Evolutionary conservation across 2,329 filamentous ascomycete genomes (phyloP).

Genomic region (Setomelanomma holmii): DNA sequence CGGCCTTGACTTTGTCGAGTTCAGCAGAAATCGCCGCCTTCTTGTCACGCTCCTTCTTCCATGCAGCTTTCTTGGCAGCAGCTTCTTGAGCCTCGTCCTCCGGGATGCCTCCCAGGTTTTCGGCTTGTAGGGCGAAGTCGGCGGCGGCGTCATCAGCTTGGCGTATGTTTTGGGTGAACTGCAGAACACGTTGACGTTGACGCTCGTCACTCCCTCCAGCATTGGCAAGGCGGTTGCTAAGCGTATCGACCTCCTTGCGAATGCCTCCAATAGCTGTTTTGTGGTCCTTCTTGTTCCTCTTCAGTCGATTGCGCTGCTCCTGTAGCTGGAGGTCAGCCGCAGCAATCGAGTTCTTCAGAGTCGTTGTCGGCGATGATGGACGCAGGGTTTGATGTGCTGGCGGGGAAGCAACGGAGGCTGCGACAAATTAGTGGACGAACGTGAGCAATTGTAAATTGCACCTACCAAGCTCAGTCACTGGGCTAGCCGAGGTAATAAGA

Average conservation of each 20-base stretch:
- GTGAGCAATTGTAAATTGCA: not conserved
- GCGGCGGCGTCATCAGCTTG: conserved; percentile 70
- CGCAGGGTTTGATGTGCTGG: conserved; percentile 69
- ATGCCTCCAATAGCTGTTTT: conserved; percentile 71
- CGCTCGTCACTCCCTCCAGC: conserved; percentile 78
- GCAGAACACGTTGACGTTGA: conserved; percentile 74
- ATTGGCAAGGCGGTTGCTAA: conserved; percentile 69
- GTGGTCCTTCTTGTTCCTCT: conserved; percentile 76
- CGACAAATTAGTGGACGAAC: conserved; percentile 9
- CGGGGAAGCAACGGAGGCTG: conserved; percentile 49
- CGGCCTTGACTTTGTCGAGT: conserved; percentile 68
- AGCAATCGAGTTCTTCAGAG: conserved; percentile 76
- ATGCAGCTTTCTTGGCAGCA: conserved; percentile 64
- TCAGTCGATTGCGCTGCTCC: conserved; percentile 73
- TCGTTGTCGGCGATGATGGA: conserved; percentile 78
- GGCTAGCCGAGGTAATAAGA: conserved; percentile 70
- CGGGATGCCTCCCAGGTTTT: conserved; percentile 69
- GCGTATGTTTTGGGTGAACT: conserved; percentile 76
- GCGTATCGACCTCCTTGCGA: conserved; percentile 76
- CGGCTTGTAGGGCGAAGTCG: conserved; percentile 66
- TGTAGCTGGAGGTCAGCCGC: conserved; percentile 73
- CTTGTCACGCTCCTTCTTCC: conserved; percentile 61
- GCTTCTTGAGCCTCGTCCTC: conserved; percentile 67
- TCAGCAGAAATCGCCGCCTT: conserved; percentile 60
- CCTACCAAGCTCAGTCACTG: conserved; percentile 65